These are phyloP conservation scores for Codiaeum variegatum DNA, from an alignment of 441 rosid genomes.

Conservation along the genomic window DNA sequence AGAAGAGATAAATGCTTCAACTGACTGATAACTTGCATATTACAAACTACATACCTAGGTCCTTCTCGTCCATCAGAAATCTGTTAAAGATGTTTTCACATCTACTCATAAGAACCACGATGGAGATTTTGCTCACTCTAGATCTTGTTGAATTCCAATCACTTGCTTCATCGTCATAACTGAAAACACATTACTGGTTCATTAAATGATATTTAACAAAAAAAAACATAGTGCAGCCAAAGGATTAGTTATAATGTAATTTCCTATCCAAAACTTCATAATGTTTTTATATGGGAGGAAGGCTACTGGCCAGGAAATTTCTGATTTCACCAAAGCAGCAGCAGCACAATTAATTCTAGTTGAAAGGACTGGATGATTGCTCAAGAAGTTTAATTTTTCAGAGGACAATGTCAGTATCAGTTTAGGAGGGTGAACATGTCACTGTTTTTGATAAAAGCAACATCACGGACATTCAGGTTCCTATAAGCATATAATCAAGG, in stretches of 20 bases:
- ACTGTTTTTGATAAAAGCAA: background rate
- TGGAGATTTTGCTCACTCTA: constrained; percentile 74
- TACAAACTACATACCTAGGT: constrained; percentile 48
- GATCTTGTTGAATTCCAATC: constrained; percentile 62
- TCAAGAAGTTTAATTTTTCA: background rate
- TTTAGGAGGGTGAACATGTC: background rate
- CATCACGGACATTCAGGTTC: background rate
- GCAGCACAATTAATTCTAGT: background rate
- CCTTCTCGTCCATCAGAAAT: constrained; percentile 70
- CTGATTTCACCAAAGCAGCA: background rate
- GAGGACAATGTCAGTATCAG: background rate
- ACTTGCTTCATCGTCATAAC: constrained; percentile 45
- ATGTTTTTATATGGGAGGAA: background rate
- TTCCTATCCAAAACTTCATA: background rate
- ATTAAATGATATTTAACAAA: background rate
- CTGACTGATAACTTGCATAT: background rate
- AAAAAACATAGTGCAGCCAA: background rate
- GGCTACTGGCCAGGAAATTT: background rate
- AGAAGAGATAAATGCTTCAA: background rate
- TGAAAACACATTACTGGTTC: constrained; percentile 23
- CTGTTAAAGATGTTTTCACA: constrained; percentile 72
- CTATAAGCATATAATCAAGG: background rate
- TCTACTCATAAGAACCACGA: constrained; percentile 60
- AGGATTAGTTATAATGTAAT: background rate
- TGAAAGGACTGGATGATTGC: background rate